Conservation (phyloP, 2,329 filamentous ascomycete species). For the Colletotrichum cereale region DNA sequence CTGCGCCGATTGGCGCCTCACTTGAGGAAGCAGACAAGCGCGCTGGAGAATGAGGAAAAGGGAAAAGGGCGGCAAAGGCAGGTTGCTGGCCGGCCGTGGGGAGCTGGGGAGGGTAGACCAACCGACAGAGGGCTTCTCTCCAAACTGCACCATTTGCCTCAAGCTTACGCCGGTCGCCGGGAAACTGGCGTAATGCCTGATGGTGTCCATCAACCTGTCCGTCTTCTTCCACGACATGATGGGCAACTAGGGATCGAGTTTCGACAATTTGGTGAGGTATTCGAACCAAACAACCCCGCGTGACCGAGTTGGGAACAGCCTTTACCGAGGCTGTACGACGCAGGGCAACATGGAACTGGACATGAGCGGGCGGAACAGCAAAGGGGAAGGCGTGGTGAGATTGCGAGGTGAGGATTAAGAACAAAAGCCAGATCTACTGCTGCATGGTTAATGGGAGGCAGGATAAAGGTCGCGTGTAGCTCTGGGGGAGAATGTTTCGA, state of each 20-base stretch:
- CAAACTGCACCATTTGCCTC: conserved; percentile 99
- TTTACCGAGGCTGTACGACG: conserved; percentile 44
- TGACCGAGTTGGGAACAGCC: conserved; percentile 33
- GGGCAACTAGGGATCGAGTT: conserved; percentile 46
- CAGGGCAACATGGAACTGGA: conserved; percentile 42
- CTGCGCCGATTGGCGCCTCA: conserved; percentile 16
- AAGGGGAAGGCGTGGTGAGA: conserved; percentile 10
- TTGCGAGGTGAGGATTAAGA: conserved; percentile 7
- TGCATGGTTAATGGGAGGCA: conserved; percentile 32
- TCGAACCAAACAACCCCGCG: conserved; percentile 41
- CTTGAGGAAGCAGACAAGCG: not conserved
- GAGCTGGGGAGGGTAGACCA: conserved; percentile 49
- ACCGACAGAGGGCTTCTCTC: conserved; percentile 92
- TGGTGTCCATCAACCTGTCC: conserved; percentile 93
- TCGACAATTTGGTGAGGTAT: conserved; percentile 19
- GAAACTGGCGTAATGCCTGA: conserved; percentile 96
- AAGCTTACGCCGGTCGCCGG: conserved; percentile 96
- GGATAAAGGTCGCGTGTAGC: conserved; percentile 30
- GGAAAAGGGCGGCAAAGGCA: conserved; percentile 12
- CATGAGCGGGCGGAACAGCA: conserved; percentile 15
- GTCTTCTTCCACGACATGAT: conserved; percentile 95
- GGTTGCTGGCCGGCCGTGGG: conserved; percentile 32
- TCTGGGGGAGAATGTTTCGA: conserved; percentile 31
- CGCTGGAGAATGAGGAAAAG: not conserved
- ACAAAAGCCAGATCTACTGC: conserved; percentile 17